Conservation (phyloP, 2,329 filamentous ascomycete genomes). For the Cadophora gregata region DNA sequence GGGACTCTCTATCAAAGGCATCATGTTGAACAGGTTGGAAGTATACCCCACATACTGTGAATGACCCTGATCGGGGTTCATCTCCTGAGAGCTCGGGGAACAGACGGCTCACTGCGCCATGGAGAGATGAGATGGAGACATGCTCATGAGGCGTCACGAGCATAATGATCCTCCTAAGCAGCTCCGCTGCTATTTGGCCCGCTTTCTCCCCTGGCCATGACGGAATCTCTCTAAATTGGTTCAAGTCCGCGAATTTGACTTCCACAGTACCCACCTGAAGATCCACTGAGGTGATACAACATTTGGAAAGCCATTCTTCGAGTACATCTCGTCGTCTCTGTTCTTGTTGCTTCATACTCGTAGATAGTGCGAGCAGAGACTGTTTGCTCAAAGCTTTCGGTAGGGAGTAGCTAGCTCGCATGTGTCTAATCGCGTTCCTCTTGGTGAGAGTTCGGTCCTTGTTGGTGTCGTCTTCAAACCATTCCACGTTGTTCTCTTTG, state of each 20-base stretch:
- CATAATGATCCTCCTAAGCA: conserved; percentile 55
- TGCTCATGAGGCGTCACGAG: conserved; percentile 54
- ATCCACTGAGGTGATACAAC: conserved; percentile 46
- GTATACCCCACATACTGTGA: conserved; percentile 35
- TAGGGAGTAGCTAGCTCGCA: conserved; percentile 63
- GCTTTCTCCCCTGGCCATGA: background rate
- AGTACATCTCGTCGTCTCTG: conserved; percentile 57
- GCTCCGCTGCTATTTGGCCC: conserved; percentile 47
- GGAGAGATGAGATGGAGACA: conserved; percentile 51
- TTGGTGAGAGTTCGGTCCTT: conserved; percentile 74
- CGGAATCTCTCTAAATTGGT: background rate
- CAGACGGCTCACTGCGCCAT: conserved; percentile 47
- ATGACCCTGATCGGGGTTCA: conserved; percentile 15
- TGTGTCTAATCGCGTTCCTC: conserved; percentile 79
- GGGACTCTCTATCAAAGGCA: background rate
- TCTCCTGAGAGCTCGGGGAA: conserved; percentile 46
- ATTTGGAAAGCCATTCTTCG: conserved; percentile 57
- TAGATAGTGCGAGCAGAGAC: conserved; percentile 65
- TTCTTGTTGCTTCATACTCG: conserved; percentile 55
- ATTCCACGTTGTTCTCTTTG: conserved; percentile 66
- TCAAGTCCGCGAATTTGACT: conserved; percentile 31
- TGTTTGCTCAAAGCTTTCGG: conserved; percentile 73
- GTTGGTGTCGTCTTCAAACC: conserved; percentile 90
- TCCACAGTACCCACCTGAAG: conserved; percentile 45
- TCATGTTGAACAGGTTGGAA: conserved; percentile 26